Base-by-base conservation (phyloP, 176 grass and related monocot genomes). In the Puya raimondii region DNA sequence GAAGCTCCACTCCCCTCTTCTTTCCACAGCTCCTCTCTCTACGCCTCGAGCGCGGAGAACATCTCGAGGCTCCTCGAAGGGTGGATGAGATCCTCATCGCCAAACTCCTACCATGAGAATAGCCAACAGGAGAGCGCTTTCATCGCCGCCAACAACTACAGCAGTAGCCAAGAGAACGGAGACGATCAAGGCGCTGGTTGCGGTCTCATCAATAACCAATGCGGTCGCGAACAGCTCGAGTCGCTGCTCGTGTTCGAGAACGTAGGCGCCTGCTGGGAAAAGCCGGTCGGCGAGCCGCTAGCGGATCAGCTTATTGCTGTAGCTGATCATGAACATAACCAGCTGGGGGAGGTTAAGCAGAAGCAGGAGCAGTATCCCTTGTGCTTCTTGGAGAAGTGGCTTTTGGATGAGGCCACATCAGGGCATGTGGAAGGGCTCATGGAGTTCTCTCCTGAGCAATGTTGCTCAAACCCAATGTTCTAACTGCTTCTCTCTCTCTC, bases 311-410 rank as follows among this genome's bases (percentile, higher is more conserved):
- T 42, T 42, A 42, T 7, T 42, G 33, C 33, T 6, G 33, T 4
- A 42, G 33, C 33, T 42, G 33, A 59, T 59, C 56, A 21, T 16
- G 8, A 20, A 20, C 56, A 59, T 21, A 7, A 59, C 56, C 56
- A 18, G 15, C n/a, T n/a, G n/a, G 56, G 56, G 20, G 56, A 59
- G 20, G 15, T 42, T 42, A 42, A 42, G 33, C 33, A 42, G 33
- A 42, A 42, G 33, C 33, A 4, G 33, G 33, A 42, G 51, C 84
- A 76, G 13, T 11, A 66, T 23, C 81, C 90, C 11, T 52, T 90
- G 76, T 87, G 70, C 25, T 67, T 74, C 52, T 84, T 95, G 53
- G 91, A 95, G 76, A 85, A 85, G 75, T 96, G 91, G 91, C 64
- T 96, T 49, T 61, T 96, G 6, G 87, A 96, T 2, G 91, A 96